Evolutionary conservation across 2,329 filamentous ascomycete species (phyloP).

Genomic region (Fusarium multiceps): DNA sequence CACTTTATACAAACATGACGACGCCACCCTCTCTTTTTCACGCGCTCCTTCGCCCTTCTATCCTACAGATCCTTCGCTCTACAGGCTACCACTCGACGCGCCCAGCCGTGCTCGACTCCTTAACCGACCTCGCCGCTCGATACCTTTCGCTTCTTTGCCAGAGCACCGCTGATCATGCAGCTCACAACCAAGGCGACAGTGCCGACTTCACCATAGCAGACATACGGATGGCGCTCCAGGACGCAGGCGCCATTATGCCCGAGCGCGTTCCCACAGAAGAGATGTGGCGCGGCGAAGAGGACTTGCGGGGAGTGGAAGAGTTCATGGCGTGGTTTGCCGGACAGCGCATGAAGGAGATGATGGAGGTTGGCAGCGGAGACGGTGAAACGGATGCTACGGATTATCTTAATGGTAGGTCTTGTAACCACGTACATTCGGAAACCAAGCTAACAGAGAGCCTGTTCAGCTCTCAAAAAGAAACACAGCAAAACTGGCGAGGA

Average conservation of each 20-base stretch:
- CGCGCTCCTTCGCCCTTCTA: slow-evolving; percentile 84
- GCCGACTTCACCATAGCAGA: slow-evolving; percentile 70
- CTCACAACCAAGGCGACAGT: slow-evolving; percentile 72
- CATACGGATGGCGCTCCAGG: slow-evolving; percentile 85
- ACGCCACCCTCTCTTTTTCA: slow-evolving; percentile 67
- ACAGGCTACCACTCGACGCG: slow-evolving; percentile 88
- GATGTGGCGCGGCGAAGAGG: slow-evolving; percentile 76
- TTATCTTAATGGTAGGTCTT: slow-evolving; percentile 71
- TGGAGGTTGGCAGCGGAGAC: slow-evolving; percentile 80
- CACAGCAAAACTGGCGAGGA: slow-evolving; percentile 91
- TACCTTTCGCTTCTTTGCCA: slow-evolving; percentile 82
- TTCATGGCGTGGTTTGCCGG: slow-evolving; percentile 85
- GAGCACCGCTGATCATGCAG: slow-evolving; percentile 76
- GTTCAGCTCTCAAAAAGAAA: slow-evolving; percentile 84
- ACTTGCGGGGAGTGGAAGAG: slow-evolving; percentile 78
- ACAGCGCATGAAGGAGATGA: slow-evolving; percentile 80
- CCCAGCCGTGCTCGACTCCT: slow-evolving; percentile 83
- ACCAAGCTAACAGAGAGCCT: slow-evolving; percentile 53
- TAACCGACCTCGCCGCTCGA: slow-evolving; percentile 87
- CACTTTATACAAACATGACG: slow-evolving; percentile 53
- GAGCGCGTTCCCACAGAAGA: slow-evolving; percentile 76
- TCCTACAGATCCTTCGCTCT: slow-evolving; percentile 91
- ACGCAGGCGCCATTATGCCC: slow-evolving; percentile 79
- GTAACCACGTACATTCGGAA: neutral
- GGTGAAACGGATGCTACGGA: slow-evolving; percentile 73